These are phyloP conservation scores for Stagonosporopsis tanaceti DNA, from an alignment of 2,329 filamentous ascomycete species.

Conservation along the genomic window DNA sequence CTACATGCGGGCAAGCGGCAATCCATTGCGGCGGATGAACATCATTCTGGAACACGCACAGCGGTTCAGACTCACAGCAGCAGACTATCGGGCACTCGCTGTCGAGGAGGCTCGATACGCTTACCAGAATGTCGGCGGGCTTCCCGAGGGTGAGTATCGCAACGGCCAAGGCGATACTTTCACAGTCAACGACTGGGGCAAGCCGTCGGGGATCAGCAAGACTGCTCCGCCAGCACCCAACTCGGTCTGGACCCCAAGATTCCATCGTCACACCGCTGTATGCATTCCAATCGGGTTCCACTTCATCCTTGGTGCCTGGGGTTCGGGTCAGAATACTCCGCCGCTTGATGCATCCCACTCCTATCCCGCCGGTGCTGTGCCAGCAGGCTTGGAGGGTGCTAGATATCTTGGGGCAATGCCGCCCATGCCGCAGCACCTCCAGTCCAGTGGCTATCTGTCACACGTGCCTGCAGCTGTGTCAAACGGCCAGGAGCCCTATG, in stretches of 20 bases:
- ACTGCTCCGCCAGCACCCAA: not conserved
- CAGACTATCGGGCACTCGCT: not conserved
- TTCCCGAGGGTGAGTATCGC: not conserved
- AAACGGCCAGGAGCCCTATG: not conserved
- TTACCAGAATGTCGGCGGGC: not conserved
- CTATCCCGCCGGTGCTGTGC: not conserved
- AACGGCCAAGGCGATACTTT: not conserved
- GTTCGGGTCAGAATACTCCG: not conserved
- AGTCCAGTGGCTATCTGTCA: not conserved
- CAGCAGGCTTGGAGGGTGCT: not conserved
- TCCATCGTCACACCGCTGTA: not conserved
- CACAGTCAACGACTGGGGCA: not conserved
- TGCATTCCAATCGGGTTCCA: not conserved
- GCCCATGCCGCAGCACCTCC: not conserved
- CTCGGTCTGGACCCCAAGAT: not conserved
- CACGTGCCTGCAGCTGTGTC: not conserved
- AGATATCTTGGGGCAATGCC: not conserved
- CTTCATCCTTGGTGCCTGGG: not conserved
- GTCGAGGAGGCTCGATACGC: not conserved
- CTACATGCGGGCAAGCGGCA: not conserved
- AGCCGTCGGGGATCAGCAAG: not conserved
- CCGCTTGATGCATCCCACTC: not conserved
- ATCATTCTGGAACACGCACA: not conserved
- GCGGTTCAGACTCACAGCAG: not conserved
- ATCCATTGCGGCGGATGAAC: not conserved